These are phyloP conservation scores for Graphium sp. DNA, from an alignment of 2,329 filamentous ascomycete genomes.

Conservation along the genomic window DNA sequence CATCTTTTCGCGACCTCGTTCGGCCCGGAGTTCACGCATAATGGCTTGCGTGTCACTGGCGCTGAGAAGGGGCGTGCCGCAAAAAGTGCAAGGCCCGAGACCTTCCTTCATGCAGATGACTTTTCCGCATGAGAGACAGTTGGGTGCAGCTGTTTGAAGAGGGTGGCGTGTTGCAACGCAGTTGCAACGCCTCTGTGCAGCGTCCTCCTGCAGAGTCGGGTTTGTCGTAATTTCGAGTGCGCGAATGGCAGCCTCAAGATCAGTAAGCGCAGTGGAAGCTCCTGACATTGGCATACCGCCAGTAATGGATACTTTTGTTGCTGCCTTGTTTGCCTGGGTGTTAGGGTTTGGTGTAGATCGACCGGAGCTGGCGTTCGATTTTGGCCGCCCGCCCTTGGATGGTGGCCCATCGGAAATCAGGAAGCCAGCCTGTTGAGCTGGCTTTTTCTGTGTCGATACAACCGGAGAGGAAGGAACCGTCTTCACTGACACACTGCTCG, in stretches of 20 bases:
- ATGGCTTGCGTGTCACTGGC: slow-evolving; percentile 65
- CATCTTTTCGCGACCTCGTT: slow-evolving; percentile 78
- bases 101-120: slow-evolving; percentile 92
- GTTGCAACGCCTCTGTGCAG: slow-evolving; percentile 54
- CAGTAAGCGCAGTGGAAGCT: slow-evolving; percentile 54
- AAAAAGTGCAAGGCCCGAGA: slow-evolving; percentile 86
- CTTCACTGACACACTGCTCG: background rate
- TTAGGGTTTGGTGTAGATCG: slow-evolving; percentile 36
- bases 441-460: slow-evolving; percentile 18
- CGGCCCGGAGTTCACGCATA: slow-evolving; percentile 66
- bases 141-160: slow-evolving; percentile 77
- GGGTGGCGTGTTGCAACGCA: slow-evolving; percentile 83
- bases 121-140: slow-evolving; percentile 84
- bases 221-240: slow-evolving; percentile 86
- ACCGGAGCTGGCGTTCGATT: slow-evolving; percentile 31
- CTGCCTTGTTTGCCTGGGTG: no score
- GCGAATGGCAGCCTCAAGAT: slow-evolving; percentile 68
- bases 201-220: slow-evolving; percentile 43
- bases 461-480: no score
- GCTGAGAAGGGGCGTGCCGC: slow-evolving; percentile 56
- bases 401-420: slow-evolving; percentile 58
- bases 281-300: slow-evolving; percentile 74
- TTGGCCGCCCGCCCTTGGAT: slow-evolving; percentile 38
- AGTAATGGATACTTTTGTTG: slow-evolving; percentile 53
- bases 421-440: slow-evolving; percentile 44